A percentile compares a stretch with the other conserved stretches of the same genome.
Conservation (phyloP, 768 basidiomycete genomes). For the Hirschioporus abietinus region DNA sequence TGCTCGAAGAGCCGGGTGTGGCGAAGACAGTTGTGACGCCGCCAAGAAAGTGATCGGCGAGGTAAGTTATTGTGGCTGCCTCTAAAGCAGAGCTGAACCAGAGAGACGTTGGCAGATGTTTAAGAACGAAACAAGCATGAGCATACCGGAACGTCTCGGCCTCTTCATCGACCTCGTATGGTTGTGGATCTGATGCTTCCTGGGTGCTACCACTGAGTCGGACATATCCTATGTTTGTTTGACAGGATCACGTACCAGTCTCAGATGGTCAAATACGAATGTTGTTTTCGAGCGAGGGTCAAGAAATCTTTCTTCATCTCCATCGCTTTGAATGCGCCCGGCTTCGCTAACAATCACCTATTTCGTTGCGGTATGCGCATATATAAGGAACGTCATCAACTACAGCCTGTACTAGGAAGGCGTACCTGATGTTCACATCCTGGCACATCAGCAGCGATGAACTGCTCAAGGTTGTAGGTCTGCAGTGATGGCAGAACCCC, state of each 20-base stretch:
- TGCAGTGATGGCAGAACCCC: slow-evolving; percentile 73
- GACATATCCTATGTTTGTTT: slow-evolving; percentile 2
- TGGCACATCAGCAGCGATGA: slow-evolving; percentile 82
- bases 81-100: slow-evolving; percentile 62
- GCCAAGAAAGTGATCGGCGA: slow-evolving; percentile 76
- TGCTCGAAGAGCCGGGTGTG: slow-evolving; percentile 34
- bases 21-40: slow-evolving; percentile 75
- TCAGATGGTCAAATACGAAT: slow-evolving; percentile 83
- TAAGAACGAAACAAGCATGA: neutral
- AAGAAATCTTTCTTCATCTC: slow-evolving; percentile 64
- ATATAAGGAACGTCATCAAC: neutral
- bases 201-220: slow-evolving; percentile 23
- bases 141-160: slow-evolving; percentile 74
- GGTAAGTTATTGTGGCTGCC: slow-evolving; percentile 57
- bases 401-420: slow-evolving; percentile 4
- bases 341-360: slow-evolving; percentile 82
- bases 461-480: slow-evolving; percentile 85
- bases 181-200: slow-evolving; percentile 74
- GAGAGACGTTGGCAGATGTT: neutral
- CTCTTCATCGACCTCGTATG: slow-evolving; percentile 54
- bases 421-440: slow-evolving; percentile 70
- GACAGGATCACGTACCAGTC: slow-evolving; percentile 49
- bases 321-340: slow-evolving; percentile 43
- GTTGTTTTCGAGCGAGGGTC: slow-evolving; percentile 77
- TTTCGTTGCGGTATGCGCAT: neutral